A percentile compares a stretch with the other conserved stretches of the same genome.
Evolutionary conservation across 1,284 basidiomycete species (phyloP).

Genomic region (Flammula alnicola): DNA sequence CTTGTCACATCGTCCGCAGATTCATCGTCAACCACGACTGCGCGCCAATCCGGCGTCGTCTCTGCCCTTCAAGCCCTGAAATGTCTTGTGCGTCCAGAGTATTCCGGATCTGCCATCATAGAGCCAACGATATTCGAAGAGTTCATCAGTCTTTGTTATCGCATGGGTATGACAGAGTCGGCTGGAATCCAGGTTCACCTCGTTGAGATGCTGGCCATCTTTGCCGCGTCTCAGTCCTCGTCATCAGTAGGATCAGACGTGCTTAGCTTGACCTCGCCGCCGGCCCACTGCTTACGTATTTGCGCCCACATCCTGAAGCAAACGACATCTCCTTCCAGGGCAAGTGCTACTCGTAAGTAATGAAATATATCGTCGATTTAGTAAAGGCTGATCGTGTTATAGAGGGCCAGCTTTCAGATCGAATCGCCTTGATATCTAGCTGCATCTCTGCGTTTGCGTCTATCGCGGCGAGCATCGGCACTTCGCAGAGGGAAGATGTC

Average conservation of each 20-base stretch:
- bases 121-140: constrained; percentile 89
- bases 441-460: constrained; percentile 71
- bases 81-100: constrained; percentile 77
- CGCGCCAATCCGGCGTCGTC: constrained; percentile 55
- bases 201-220: constrained; percentile 71
- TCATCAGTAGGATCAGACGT: constrained; percentile 38
- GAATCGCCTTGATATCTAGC: constrained; percentile 67
- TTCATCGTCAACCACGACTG: constrained; percentile 45
- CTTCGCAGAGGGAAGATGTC: constrained; percentile 69
- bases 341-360: constrained; percentile 60
- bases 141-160: constrained; percentile 86
- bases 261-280: constrained; percentile 51
- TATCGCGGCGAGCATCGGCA: constrained; percentile 65
- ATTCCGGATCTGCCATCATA: constrained; percentile 81
- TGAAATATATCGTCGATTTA: neutral
- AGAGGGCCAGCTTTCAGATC: constrained; percentile 55
- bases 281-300: constrained; percentile 79
- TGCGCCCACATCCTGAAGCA: constrained; percentile 82
- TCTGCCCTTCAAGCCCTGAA: constrained; percentile 83
- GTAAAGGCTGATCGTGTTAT: neutral
- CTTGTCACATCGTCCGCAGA: constrained; percentile 73
- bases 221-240: constrained; percentile 61
- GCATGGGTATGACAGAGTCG: constrained; percentile 88
- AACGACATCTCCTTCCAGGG: constrained; percentile 61
- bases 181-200: constrained; percentile 77